Evolutionary conservation across 495 filamentous ascomycete species (phyloP).

Genomic region (Penicillium odoratum): DNA sequence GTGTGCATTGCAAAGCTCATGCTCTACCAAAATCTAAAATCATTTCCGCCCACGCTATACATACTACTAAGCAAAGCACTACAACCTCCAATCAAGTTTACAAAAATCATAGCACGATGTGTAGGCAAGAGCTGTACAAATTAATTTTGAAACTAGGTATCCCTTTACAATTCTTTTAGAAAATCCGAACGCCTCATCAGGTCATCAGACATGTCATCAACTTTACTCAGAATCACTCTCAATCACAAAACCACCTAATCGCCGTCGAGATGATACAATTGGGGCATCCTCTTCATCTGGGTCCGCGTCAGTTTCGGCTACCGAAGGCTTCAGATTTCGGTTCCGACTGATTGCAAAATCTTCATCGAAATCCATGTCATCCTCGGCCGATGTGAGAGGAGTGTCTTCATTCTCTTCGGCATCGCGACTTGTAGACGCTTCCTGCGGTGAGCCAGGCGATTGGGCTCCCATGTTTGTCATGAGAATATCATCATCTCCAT

Average conservation of each 20-base stretch:
- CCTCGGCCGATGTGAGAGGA: constrained; percentile 30
- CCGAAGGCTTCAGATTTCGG: constrained; percentile 14
- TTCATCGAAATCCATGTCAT: constrained; percentile 42
- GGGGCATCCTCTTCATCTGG: constrained; percentile 35
- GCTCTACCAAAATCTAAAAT: no score
- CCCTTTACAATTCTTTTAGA: constrained; percentile 11
- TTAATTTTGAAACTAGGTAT: constrained; percentile 16
- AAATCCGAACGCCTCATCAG: constrained; percentile 34
- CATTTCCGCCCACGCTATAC: no score
- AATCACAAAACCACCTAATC: constrained; percentile 48
- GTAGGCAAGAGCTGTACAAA: constrained; percentile 33
- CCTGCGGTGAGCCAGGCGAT: constrained; percentile 23
- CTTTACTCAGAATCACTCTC: constrained; percentile 53
- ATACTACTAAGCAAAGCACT: no score
- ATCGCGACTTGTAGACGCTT: constrained; percentile 22
- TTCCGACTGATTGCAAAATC: constrained; percentile 39
- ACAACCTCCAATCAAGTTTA: no score
- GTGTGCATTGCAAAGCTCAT: no score
- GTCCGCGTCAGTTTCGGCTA: constrained; percentile 14
- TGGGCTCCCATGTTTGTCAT: constrained; percentile 33
- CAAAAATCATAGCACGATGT: constrained; percentile 33
- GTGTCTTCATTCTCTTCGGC: constrained; percentile 29
- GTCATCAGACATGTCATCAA: constrained; percentile 24
- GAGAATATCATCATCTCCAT: constrained; percentile 36
- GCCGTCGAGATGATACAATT: constrained; percentile 35